phyloP scores from a whole-genome alignment of 2,329 filamentous ascomycete species.

The Cercospora citrullina region DNA sequence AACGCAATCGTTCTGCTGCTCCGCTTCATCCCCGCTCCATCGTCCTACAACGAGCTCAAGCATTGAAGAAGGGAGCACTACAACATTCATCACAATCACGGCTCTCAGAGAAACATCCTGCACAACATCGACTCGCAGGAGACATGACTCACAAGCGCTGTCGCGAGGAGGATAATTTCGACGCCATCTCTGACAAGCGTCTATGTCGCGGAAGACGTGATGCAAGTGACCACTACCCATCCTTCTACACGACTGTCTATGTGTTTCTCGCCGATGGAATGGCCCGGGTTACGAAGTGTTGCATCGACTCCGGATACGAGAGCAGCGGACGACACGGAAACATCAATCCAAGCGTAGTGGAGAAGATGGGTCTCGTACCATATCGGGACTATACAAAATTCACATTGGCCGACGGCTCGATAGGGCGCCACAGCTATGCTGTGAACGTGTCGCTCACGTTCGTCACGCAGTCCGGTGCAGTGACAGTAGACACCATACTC shows the following conservation, averaged over 20 bases:
- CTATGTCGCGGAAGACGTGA: not conserved
- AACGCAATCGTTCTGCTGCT: too few species aligned
- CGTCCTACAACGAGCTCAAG: too few species aligned
- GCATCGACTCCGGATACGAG: not conserved
- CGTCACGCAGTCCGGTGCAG: not conserved
- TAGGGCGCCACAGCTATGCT: not conserved
- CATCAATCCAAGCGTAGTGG: not conserved
- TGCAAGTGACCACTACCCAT: not conserved
- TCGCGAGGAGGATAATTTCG: too few species aligned
- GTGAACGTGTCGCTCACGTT: not conserved
- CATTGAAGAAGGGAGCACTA: too few species aligned
- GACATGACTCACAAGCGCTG: too few species aligned
- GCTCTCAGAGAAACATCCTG: too few species aligned
- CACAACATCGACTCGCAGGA: too few species aligned
- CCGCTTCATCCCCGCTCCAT: too few species aligned
- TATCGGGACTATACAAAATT: not conserved
- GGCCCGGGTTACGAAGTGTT: not conserved
- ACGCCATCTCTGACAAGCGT: too few species aligned
- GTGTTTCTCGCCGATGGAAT: not conserved
- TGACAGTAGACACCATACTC: not conserved
- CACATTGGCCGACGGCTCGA: not conserved
- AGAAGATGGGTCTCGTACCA: not conserved
- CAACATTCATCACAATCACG: too few species aligned
- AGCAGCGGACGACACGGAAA: not conserved
- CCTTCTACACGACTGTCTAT: not conserved